Conservation (phyloP, 257 asterid genomes). For the Primulina tabacum region DNA sequence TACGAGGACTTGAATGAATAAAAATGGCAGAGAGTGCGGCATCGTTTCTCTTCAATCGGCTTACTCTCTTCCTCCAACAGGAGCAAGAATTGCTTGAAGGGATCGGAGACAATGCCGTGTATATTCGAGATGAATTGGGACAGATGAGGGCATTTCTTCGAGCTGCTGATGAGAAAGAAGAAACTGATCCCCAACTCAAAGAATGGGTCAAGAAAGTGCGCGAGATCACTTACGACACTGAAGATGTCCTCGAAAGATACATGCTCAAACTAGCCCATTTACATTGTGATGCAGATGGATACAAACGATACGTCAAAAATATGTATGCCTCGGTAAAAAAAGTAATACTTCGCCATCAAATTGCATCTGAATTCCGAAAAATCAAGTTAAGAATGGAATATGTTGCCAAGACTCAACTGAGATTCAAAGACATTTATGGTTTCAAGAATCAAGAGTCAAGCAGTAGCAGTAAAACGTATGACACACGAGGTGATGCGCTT, state of each 20-base stretch:
- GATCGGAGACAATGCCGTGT: constrained; percentile 7
- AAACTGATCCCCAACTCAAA: constrained; percentile 9
- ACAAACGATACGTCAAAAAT: constrained; percentile 6
- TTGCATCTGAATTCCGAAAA: constrained; percentile 25
- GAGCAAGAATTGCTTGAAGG: constrained; percentile 8
- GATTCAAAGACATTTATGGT: constrained; percentile 18
- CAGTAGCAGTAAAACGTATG: background rate
- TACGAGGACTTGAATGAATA: too few species aligned
- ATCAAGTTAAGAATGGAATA: constrained; percentile 18
- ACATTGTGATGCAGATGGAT: background rate
- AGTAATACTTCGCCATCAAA: constrained; percentile 17
- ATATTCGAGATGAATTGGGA: constrained; percentile 21
- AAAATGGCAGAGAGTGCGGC: constrained; percentile 26
- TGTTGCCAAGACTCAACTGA: constrained; percentile 21
- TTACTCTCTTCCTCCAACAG: constrained; percentile 14
- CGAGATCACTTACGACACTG: constrained; percentile 28
- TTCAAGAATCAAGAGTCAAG: background rate
- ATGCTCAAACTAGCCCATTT: constrained; percentile 13
- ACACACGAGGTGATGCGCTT: constrained; percentile 31
- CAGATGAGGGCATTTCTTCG: constrained; percentile 25
- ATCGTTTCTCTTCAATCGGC: constrained; percentile 7
- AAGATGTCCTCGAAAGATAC: constrained; percentile 20
- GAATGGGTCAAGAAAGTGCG: constrained; percentile 22
- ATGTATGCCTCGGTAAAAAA: constrained; percentile 16
- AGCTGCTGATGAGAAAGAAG: constrained; percentile 28